Percentiles rank a stretch among this genome's conserved stretches.
These are phyloP conservation scores for Rhizopogon vinicolor DNA, from an alignment of 768 basidiomycete species.

Conservation along the genomic window DNA sequence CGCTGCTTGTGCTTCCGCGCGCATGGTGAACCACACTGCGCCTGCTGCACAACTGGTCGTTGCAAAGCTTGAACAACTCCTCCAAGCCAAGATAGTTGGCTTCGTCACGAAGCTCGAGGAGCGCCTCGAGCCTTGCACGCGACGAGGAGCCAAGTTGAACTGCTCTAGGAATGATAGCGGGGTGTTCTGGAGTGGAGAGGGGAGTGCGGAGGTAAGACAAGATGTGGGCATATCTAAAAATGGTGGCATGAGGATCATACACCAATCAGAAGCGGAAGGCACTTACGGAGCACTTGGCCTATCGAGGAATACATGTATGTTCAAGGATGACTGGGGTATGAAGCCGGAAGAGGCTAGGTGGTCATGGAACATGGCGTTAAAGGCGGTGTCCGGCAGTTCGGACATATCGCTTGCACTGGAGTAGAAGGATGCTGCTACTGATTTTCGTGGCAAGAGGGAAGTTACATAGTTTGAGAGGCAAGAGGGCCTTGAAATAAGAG, in stretches of 20 bases:
- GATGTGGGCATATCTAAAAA: conserved; percentile 62
- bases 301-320: conserved; percentile 74
- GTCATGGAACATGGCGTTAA: conserved; percentile 52
- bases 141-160: conserved; percentile 44
- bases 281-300: conserved; percentile 77
- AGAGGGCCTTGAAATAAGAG: conserved; percentile 66
- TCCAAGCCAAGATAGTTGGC: conserved; percentile 70
- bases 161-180: conserved; percentile 55
- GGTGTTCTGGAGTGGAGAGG: conserved; percentile 37
- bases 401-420: conserved; percentile 42
- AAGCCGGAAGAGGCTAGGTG: conserved; percentile 62
- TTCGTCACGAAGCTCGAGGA: conserved; percentile 78
- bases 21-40: conserved; percentile 35
- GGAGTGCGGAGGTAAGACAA: conserved; percentile 67
- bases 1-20: conserved; percentile 35
- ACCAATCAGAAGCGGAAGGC: background rate
- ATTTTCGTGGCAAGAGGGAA: conserved; percentile 38
- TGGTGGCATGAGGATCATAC: conserved; percentile 2
- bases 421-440: conserved; percentile 51
- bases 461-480: conserved; percentile 56
- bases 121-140: conserved; percentile 50
- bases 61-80: conserved; percentile 60
- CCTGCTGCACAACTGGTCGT: conserved; percentile 56
- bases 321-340: conserved; percentile 38
- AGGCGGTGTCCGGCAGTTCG: conserved; percentile 17